Evolutionary conservation across 2,329 filamentous ascomycete species (phyloP).

Genomic region (Pseudogymnoascus sp.): DNA sequence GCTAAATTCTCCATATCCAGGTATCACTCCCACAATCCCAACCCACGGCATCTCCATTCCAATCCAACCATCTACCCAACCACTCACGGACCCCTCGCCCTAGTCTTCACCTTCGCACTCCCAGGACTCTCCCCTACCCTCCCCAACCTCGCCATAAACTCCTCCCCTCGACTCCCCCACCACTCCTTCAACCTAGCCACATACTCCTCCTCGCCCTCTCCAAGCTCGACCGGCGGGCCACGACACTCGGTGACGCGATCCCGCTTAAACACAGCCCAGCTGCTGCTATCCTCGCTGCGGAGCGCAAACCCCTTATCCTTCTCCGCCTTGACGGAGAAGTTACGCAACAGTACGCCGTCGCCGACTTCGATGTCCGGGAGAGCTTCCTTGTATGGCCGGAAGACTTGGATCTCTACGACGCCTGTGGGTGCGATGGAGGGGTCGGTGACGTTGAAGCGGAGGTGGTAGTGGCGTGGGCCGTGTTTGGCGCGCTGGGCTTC

Average conservation of each 20-base stretch:
- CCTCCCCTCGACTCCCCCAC: constrained; percentile 21
- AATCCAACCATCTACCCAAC: neutral
- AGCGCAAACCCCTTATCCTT: constrained; percentile 48
- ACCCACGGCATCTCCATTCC: neutral
- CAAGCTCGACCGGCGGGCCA: constrained; percentile 51
- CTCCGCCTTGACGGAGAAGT: constrained; percentile 46
- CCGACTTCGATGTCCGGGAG: constrained; percentile 47
- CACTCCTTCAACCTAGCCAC: constrained; percentile 41
- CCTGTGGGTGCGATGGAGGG: constrained; percentile 41
- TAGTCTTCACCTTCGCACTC: neutral
- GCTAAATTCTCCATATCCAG: neutral
- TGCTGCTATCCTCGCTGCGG: constrained; percentile 39
- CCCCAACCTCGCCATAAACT: neutral
- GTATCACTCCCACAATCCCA: neutral
- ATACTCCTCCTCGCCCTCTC: constrained; percentile 41
- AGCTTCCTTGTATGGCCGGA: constrained; percentile 48
- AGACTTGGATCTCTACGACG: constrained; percentile 48
- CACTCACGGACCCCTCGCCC: neutral
- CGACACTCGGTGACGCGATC: constrained; percentile 38
- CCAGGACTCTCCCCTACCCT: neutral
- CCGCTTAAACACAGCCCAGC: constrained; percentile 53
- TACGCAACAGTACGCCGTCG: constrained; percentile 50
- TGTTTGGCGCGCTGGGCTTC: constrained; percentile 46
- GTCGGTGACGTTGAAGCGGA: constrained; percentile 50
- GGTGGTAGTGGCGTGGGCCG: constrained; percentile 51